Evolutionary conservation across 495 filamentous ascomycete species (phyloP).

Genomic region (Tuber melanosporum): DNA sequence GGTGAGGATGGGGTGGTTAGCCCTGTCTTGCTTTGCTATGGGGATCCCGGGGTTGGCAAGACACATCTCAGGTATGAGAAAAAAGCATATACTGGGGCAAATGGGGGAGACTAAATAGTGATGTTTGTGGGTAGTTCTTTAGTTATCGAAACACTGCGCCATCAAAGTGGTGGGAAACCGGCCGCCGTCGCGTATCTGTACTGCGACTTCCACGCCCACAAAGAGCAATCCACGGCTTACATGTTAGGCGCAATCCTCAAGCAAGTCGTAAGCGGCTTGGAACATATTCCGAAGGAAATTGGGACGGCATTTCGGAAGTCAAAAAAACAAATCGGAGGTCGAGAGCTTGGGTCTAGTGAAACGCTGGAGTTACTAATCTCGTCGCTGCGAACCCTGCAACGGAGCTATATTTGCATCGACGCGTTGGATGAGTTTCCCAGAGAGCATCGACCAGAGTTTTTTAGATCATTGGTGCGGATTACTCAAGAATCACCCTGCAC

Average conservation of each 20-base stretch:
- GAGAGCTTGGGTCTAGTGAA: neutral
- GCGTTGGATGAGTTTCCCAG: neutral
- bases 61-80: neutral
- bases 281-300: neutral
- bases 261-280: neutral
- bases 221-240: neutral
- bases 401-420: neutral
- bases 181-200: neutral
- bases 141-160: neutral
- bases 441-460: neutral
- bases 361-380: neutral
- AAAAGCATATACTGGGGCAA: neutral
- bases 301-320: neutral
- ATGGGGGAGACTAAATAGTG: neutral
- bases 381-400: neutral
- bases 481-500: neutral
- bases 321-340: neutral
- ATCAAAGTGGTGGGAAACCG: neutral
- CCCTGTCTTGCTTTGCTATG: neutral
- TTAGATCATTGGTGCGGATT: neutral
- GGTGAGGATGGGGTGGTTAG: neutral
- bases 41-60: neutral
- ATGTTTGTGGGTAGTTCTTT: neutral
- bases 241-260: neutral
- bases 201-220: neutral